Conservation (phyloP, 306 rosid species). For the Sicyos baderoa region DNA sequence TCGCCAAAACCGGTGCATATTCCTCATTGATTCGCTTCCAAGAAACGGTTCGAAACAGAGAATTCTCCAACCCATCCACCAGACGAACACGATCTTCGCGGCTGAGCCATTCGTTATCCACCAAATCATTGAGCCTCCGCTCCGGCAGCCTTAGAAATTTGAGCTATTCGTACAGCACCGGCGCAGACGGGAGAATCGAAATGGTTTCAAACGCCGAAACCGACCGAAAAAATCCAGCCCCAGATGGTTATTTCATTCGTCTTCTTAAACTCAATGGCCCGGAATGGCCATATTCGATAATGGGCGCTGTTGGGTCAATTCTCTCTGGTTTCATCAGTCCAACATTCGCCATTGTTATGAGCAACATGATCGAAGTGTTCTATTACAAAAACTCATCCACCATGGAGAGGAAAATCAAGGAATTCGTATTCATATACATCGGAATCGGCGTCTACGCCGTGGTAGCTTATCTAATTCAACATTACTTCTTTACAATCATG, state of each 20-base stretch:
- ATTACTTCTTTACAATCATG: slow-evolving; percentile 94
- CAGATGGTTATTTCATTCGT: slow-evolving; percentile 68
- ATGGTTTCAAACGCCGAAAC: slow-evolving; percentile 95
- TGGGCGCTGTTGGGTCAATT: slow-evolving; percentile 92
- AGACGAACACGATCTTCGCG: slow-evolving; percentile 77
- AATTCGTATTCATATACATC: slow-evolving; percentile 81
- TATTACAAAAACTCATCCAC: slow-evolving; percentile 63
- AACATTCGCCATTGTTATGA: slow-evolving; percentile 94
- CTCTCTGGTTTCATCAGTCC: slow-evolving; percentile 95
- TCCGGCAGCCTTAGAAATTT: slow-evolving; percentile 87
- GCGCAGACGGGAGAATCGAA: slow-evolving; percentile 97
- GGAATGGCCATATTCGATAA: slow-evolving; percentile 96
- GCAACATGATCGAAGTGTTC: slow-evolving; percentile 95
- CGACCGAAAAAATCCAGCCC: slow-evolving; percentile 78
- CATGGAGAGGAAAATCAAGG: slow-evolving; percentile 92
- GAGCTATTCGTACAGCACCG: slow-evolving; percentile 86
- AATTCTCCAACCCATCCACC: slow-evolving; percentile 80
- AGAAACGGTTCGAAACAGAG: slow-evolving; percentile 81
- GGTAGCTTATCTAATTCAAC: slow-evolving; percentile 88
- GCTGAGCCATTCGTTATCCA: slow-evolving; percentile 79
- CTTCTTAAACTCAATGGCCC: slow-evolving; percentile 80
- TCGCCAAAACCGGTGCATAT: slow-evolving; percentile 72
- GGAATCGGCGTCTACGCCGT: slow-evolving; percentile 96
- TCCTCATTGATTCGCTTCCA: slow-evolving; percentile 89
- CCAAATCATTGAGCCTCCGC: slow-evolving; percentile 82